Percentiles rank a stretch among this genome's conserved stretches.
phyloP scores from a whole-genome alignment of 2,329 filamentous ascomycete genomes.

The Talaromyces sp. region DNA sequence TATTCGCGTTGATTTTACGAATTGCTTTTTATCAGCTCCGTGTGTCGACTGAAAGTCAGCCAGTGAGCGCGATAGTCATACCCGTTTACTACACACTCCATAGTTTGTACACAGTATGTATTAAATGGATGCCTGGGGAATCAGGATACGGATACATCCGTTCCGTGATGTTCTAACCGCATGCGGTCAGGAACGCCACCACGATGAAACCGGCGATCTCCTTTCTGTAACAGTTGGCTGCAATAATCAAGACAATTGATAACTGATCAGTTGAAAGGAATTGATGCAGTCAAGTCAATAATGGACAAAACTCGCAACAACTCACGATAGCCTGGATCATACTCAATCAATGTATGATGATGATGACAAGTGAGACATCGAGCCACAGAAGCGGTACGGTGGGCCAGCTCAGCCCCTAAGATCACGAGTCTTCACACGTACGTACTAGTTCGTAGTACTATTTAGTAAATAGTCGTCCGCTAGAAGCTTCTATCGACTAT shows the following conservation, averaged over 20 bases:
- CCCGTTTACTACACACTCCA: no score
- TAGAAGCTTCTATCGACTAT: not conserved
- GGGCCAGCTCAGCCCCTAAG: slow-evolving; percentile 4
- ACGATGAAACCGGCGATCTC: slow-evolving; percentile 2
- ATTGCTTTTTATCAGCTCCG: not conserved
- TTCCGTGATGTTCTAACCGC: not conserved
- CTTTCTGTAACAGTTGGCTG: not conserved
- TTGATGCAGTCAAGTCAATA: no score
- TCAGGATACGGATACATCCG: not conserved
- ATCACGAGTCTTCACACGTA: not conserved
- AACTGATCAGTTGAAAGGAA: no score
- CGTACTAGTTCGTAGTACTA: no score
- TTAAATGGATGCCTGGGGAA: no score
- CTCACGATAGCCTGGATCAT: no score
- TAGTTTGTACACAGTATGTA: no score
- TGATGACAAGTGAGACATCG: not conserved
- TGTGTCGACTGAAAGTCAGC: not conserved
- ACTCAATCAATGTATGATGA: not conserved
- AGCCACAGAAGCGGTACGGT: slow-evolving; percentile 1
- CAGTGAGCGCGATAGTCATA: no score
- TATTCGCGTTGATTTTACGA: not conserved
- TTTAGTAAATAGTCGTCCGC: not conserved
- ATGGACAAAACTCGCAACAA: no score
- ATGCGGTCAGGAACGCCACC: slow-evolving; percentile 1
- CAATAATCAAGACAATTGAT: no score